A percentile compares a stretch with the other conserved stretches of the same genome.
Evolutionary conservation across 2,329 filamentous ascomycete genomes (phyloP).

Genomic region (Aspergillus latus): DNA sequence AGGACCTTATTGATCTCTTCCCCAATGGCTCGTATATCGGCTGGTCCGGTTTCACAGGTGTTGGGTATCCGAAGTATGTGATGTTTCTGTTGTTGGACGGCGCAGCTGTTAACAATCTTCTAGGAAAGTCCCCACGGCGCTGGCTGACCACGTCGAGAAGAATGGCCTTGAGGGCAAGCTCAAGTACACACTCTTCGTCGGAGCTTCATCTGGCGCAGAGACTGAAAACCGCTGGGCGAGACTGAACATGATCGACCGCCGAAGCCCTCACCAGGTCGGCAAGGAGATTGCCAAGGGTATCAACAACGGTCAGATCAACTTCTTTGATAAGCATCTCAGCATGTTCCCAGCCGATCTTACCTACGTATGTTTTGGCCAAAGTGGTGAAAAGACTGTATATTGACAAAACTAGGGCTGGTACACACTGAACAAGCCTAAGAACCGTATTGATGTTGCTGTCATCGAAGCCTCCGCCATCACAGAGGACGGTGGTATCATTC

Average conservation of each 20-base stretch:
- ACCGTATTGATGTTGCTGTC: conserved; percentile 76
- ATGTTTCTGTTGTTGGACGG: background rate
- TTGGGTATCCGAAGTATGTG: conserved; percentile 82
- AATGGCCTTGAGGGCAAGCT: conserved; percentile 81
- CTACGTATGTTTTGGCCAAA: conserved; percentile 54
- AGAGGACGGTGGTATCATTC: conserved; percentile 84
- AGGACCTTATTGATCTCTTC: conserved; percentile 78
- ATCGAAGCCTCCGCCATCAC: conserved; percentile 86
- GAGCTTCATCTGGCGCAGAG: conserved; percentile 84
- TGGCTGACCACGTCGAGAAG: conserved; percentile 86
- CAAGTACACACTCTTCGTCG: conserved; percentile 84
- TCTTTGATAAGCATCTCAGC: conserved; percentile 90
- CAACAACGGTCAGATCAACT: conserved; percentile 83
- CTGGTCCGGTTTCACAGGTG: conserved; percentile 89
- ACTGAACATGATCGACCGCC: conserved; percentile 84
- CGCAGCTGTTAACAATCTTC: conserved; percentile 1
- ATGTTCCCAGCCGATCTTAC: conserved; percentile 89
- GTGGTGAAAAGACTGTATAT: background rate
- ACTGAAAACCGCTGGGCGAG: conserved; percentile 90
- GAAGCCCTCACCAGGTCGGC: conserved; percentile 83
- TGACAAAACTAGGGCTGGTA: conserved; percentile 64
- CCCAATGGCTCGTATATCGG: conserved; percentile 84
- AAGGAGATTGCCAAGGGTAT: conserved; percentile 89
- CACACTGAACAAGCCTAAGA: conserved; percentile 73
- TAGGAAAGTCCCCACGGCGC: conserved; percentile 77